phyloP scores from a whole-genome alignment of 805 yeast genomes.

The Metschnikowia kofuensis region DNA sequence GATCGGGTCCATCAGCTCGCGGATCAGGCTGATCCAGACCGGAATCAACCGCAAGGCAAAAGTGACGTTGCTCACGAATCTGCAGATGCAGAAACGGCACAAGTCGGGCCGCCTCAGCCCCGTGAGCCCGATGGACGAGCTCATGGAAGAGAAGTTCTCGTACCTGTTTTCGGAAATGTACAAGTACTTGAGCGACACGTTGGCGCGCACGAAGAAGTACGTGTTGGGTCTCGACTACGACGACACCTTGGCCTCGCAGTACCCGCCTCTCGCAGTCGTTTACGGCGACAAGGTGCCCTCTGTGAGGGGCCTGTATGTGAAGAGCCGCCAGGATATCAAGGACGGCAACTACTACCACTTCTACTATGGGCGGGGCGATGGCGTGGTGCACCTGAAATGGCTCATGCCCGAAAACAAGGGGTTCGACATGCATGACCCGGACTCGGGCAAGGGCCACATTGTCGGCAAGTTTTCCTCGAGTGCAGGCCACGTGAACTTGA shows the following conservation, averaged over 20 bases:
- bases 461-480: slow-evolving; percentile 63
- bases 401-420: slow-evolving; percentile 76
- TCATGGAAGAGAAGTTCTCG: slow-evolving; percentile 10
- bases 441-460: slow-evolving; percentile 45
- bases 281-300: slow-evolving; percentile 84
- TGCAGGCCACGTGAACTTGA: slow-evolving; percentile 75
- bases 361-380: slow-evolving; percentile 89
- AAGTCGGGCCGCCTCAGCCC: slow-evolving; percentile 18
- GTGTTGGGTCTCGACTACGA: slow-evolving; percentile 54
- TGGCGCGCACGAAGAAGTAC: slow-evolving; percentile 58
- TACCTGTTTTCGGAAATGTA: slow-evolving; percentile 57
- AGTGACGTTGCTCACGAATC: slow-evolving; percentile 18
- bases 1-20: slow-evolving; percentile 20
- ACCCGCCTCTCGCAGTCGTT: slow-evolving; percentile 83
- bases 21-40: slow-evolving; percentile 17
- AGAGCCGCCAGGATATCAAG: slow-evolving; percentile 56
- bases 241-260: slow-evolving; percentile 41
- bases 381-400: slow-evolving; percentile 83
- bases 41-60: slow-evolving; percentile 15
- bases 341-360: slow-evolving; percentile 74
- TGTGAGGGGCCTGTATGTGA: slow-evolving; percentile 73
- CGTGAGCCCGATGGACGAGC: slow-evolving; percentile 9
- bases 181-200: slow-evolving; percentile 59
- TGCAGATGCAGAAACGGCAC: slow-evolving; percentile 26
- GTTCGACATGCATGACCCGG: slow-evolving; percentile 37